A percentile compares a stretch with the other conserved stretches of the same genome.
These are phyloP conservation scores for Epicoccum sorghinum DNA, from an alignment of 2,329 filamentous ascomycete genomes.

Conservation along the genomic window DNA sequence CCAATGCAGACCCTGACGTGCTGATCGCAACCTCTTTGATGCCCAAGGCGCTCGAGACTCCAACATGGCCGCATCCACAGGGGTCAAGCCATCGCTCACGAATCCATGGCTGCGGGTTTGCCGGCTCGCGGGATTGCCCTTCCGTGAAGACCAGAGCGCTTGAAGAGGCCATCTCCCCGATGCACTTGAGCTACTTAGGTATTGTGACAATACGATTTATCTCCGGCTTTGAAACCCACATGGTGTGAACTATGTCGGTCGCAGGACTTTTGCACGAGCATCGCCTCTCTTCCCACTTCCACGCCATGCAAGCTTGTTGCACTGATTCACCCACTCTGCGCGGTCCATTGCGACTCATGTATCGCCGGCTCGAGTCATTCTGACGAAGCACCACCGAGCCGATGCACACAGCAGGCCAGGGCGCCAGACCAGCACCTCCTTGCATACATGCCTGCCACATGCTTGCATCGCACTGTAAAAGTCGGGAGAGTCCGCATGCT, in stretches of 20 bases:
- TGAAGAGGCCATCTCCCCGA: neutral
- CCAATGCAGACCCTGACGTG: conserved; percentile 1
- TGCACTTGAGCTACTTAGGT: neutral
- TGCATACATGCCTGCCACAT: conserved; percentile 12
- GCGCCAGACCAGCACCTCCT: conserved; percentile 16
- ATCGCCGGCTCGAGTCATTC: conserved; percentile 15
- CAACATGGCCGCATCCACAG: conserved; percentile 7
- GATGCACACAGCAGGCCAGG: conserved; percentile 14
- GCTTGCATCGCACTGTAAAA: conserved; percentile 21
- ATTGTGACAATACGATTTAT: neutral
- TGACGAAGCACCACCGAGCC: conserved; percentile 18
- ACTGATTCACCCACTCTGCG: neutral
- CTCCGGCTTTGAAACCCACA: neutral
- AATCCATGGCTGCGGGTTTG: conserved; percentile 18
- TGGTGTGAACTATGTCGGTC: neutral
- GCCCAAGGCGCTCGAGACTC: conserved; percentile 16
- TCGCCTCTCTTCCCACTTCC: neutral
- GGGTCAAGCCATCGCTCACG: conserved; percentile 14
- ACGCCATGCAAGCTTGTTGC: neutral
- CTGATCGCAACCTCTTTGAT: conserved; percentile 11
- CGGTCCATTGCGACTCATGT: conserved; percentile 13
- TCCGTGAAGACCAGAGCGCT: conserved; percentile 11
- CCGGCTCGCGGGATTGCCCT: conserved; percentile 15
- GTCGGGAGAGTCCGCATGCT: conserved; percentile 27
- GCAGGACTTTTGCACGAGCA: neutral